Base-by-base conservation (phyloP, 352 stramenopile species). In the Phytophthora melonis region DNA sequence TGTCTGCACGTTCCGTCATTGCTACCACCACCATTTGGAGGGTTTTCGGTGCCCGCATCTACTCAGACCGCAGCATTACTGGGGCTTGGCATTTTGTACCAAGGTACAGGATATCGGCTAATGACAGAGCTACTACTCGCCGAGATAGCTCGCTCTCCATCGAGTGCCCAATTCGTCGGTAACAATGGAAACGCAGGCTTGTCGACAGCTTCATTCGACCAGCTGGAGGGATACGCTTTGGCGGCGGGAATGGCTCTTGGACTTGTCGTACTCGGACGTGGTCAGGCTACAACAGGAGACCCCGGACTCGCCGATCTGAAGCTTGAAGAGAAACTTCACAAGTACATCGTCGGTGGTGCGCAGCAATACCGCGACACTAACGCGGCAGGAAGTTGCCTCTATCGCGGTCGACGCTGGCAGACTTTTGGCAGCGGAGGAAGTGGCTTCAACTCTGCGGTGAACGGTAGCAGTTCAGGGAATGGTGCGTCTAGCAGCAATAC, bases 61-160 rank as follows among this genome's bases (percentile, higher is more conserved):
- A 98, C 98, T 21, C 97, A 99, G 73, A 94, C 94, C 13, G 97
- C 97, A 41, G 97, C 98, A n/a, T 77, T 99, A 41, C 77, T 98
- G 5, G 97, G 97, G 5, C 90, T 99, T 21, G 97, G 98, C 0
- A 93, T 99, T 30, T 77, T 99, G 45, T 99, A 99, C 78, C 89
- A 98, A 83, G 93, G 89, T 16, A 98, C 90, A 27, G 96, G 90
- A 6, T 97, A 99, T 82, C 90, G 97, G 10, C 86, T 99, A 45
- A 99, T 99, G 95, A 98, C 97, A 3, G 97, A 99, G 70, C 92
- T 99, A 63, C 75, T 99, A 39, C 81, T 99, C 11, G 95, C 93
- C 25, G 98, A 99, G 72, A 99, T 99, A 64, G 92, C 93, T 25
- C 91, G 93, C 10, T 93, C 89, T 19, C 88, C 89, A 13, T 91